Base-by-base conservation (phyloP, 257 asterid species). In the Henckelia pumila region DNA sequence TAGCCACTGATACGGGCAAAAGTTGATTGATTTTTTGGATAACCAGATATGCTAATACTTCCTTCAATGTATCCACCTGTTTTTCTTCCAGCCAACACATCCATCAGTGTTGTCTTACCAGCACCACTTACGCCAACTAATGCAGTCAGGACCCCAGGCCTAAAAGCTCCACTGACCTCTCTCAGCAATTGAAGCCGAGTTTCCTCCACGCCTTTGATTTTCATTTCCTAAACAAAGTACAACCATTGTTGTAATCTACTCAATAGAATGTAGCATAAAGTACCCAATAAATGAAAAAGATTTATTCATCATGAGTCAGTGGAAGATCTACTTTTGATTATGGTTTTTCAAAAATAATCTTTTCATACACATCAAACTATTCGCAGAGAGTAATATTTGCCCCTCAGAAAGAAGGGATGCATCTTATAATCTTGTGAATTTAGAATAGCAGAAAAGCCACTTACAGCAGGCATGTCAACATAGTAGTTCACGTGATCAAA, bases 41-140 rank as follows among this genome's bases (percentile, higher is more conserved):
- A 86, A n/a, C 97, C 97, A 22, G 97, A 88, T 68, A 91, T 84
- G 67, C 69, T 83, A 77, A 91, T 86, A 64, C 44, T 81, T 77
- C 96, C 97, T 77, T 91, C 96, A 29, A 79, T 84, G 49, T 76
- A 70, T 14, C 97, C 97, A 4, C 94, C 92, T 0, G 97, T 90
- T 69, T 90, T 90, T 61, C 95, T 79, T 71, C 97, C 97, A 0
- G 97, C 97, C 81, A 90, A 82, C 35, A 88, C 97, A 63, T 90
- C 97, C 97, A 90, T 88, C 71, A 90, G 65, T 0, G 96, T 90
- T 10, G 97, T 91, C 82, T 91, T 91, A 25, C 97, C 97, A 17
- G 97, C 97, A 30, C 97, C 96, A 79, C 97, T 91, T 4, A 91
- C 91, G 32, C 97, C 97, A 30, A 91, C 92, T 75, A 91, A 76